phyloP scores from a whole-genome alignment of 495 filamentous ascomycete species.

The Cenococcum geophilum region DNA sequence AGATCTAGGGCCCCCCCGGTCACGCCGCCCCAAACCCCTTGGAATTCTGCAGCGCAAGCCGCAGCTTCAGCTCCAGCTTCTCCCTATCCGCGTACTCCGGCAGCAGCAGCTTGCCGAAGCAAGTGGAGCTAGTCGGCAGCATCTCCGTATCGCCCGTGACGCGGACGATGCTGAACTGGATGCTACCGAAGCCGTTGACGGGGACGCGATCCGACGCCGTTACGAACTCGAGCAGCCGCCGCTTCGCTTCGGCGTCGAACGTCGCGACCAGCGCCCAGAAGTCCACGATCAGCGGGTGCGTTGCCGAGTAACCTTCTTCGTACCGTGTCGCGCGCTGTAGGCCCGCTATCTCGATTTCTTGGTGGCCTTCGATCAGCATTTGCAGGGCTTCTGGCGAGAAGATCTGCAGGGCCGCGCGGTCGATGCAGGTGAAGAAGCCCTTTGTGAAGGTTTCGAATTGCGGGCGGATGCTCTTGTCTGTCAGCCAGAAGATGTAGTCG shows the following conservation, averaged over 20 bases:
- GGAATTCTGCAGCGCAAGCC: slow-evolving; percentile 79
- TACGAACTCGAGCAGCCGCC: slow-evolving; percentile 81
- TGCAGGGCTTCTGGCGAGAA: slow-evolving; percentile 67
- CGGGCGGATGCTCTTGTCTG: slow-evolving; percentile 64
- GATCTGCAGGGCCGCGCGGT: slow-evolving; percentile 60
- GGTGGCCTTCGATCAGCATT: slow-evolving; percentile 71
- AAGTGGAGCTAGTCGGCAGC: slow-evolving; percentile 79
- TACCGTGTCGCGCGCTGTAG: slow-evolving; percentile 66
- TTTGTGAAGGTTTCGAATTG: slow-evolving; percentile 75
- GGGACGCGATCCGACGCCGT: slow-evolving; percentile 89
- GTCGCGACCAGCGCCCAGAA: slow-evolving; percentile 76
- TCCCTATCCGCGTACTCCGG: slow-evolving; percentile 71
- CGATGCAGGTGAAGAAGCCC: slow-evolving; percentile 74
- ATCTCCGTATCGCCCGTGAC: slow-evolving; percentile 51
- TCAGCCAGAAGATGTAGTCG: slow-evolving; percentile 86
- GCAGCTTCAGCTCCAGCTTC: slow-evolving; percentile 65
- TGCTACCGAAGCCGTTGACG: slow-evolving; percentile 68
- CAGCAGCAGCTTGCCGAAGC: slow-evolving; percentile 77
- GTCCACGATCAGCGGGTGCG: slow-evolving; percentile 59
- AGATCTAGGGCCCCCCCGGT: slow-evolving; percentile 8
- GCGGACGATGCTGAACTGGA: slow-evolving; percentile 77
- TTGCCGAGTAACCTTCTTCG: slow-evolving; percentile 65
- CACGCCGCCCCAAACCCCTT: slow-evolving; percentile 69
- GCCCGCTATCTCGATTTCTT: slow-evolving; percentile 66
- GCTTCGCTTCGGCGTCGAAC: slow-evolving; percentile 61